These are phyloP conservation scores for Sarocladium brachiariae DNA, from an alignment of 2,329 filamentous ascomycete genomes.

Conservation along the genomic window DNA sequence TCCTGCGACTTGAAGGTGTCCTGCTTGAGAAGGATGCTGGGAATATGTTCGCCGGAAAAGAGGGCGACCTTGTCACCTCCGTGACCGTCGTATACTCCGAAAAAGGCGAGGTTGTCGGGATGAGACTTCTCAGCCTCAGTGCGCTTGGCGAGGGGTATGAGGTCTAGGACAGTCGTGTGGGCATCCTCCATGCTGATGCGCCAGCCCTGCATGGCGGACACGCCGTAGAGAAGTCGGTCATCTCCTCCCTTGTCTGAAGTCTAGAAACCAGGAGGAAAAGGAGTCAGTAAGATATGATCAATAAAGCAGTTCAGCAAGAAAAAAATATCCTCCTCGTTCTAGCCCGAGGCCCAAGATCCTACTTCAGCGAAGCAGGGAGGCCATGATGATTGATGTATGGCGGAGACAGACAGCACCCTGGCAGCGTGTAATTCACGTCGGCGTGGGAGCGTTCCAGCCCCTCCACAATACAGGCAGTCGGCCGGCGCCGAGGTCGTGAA, in stretches of 20 bases:
- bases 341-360: background rate
- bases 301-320: too few species aligned
- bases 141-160: conserved; percentile 53
- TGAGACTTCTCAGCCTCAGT: conserved; percentile 51
- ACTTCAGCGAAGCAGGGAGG: background rate
- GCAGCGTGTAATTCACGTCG: background rate
- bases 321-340: too few species aligned
- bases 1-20: conserved; percentile 86
- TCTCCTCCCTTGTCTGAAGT: conserved; percentile 84
- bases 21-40: conserved; percentile 91
- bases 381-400: background rate
- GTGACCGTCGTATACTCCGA: conserved; percentile 96
- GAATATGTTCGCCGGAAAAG: conserved; percentile 86
- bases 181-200: conserved; percentile 99
- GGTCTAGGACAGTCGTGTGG: conserved; percentile 82
- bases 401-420: background rate
- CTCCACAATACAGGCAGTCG: background rate
- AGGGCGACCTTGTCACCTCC: conserved; percentile 94
- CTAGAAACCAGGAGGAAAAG: conserved; percentile 45
- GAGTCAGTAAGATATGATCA: conserved; percentile 21
- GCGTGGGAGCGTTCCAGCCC: background rate
- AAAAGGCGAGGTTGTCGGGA: conserved; percentile 79
- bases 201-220: conserved; percentile 99
- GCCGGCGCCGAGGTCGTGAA: background rate
- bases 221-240: conserved; percentile 85